These are phyloP conservation scores for Leptosphaerulina australis DNA, from an alignment of 2,329 filamentous ascomycete genomes.

Conservation along the genomic window DNA sequence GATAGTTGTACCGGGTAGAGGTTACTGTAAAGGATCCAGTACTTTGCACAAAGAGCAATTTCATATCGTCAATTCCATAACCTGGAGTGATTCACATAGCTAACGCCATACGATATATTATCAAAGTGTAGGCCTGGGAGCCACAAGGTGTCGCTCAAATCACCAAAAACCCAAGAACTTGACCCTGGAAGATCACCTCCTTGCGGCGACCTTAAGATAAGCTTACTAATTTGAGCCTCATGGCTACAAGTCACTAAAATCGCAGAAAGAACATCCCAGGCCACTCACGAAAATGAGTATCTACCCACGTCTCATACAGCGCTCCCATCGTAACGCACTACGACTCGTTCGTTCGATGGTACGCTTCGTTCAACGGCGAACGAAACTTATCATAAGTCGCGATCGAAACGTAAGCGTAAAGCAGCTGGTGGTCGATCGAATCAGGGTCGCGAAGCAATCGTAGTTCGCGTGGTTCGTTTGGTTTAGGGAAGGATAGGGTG, in stretches of 20 bases:
- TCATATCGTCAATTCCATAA: constrained; percentile 18
- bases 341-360: no score
- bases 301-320: no score
- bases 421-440: no score
- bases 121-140: background rate
- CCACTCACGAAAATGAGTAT: no score
- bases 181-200: background rate
- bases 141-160: background rate
- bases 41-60: constrained; percentile 38
- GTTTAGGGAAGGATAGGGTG: no score
- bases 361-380: no score
- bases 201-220: background rate
- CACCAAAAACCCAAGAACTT: background rate
- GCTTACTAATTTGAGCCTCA: background rate
- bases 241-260: background rate
- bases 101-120: background rate
- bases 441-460: no score
- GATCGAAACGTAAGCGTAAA: no score
- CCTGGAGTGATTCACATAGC: constrained; percentile 4
- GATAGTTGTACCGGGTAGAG: background rate
- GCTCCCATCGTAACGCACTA: no score
- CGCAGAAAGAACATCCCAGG: no score
- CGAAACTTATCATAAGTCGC: no score
- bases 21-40: constrained; percentile 4
- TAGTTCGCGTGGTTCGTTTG: no score